phyloP scores from a whole-genome alignment of 108 stramenopile genomes.

The Parietichytrium sp. region DNA sequence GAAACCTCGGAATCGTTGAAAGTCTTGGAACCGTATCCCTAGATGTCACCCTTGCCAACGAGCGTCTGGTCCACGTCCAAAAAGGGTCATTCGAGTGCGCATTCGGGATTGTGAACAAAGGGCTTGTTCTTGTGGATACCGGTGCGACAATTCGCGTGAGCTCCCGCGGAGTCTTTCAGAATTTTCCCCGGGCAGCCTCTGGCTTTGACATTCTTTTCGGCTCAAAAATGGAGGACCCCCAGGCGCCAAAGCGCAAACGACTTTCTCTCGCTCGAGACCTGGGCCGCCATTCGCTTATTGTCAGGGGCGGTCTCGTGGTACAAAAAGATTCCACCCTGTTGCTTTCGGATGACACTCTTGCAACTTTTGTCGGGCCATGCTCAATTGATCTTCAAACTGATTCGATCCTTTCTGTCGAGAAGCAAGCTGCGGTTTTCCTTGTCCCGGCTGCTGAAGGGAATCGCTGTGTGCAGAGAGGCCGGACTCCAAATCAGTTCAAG shows the following conservation, averaged over 20 bases:
- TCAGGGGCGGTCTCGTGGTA: not conserved
- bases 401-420: not conserved
- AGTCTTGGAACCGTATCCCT: not conserved
- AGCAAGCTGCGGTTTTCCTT: no score
- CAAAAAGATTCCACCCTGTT: not conserved
- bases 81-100: not conserved
- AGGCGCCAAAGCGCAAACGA: no score
- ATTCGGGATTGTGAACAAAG: not conserved
- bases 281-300: no score
- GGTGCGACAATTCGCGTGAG: no score
- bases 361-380: not conserved
- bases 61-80: not conserved
- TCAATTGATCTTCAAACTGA: not conserved
- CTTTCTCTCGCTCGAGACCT: no score
- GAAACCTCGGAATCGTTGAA: not conserved
- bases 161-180: no score
- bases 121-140: not conserved
- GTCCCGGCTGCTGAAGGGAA: no score
- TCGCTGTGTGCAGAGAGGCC: no score
- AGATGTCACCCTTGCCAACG: not conserved
- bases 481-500: no score
- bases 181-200: no score
- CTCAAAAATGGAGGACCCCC: no score
- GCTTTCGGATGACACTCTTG: not conserved
- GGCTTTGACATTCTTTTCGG: no score